Evolutionary conservation across 306 rosid genomes (phyloP).

Genomic region (Begonia loranthoides): DNA sequence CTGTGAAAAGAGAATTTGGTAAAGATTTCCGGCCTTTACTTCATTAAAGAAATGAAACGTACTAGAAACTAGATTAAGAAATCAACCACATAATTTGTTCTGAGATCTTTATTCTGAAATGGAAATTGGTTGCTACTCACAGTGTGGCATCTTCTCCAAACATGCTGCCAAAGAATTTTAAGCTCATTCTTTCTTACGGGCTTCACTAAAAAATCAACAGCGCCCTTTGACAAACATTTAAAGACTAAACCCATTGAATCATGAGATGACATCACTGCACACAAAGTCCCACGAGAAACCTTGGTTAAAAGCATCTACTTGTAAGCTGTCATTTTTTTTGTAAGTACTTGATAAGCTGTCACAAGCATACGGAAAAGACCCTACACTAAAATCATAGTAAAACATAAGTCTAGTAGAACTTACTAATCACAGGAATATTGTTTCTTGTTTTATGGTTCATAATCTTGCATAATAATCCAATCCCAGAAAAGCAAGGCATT

Average conservation of each 20-base stretch:
- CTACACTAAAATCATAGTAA: not conserved
- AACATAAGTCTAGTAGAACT: conserved; percentile 19
- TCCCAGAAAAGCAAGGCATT: conserved; percentile 78
- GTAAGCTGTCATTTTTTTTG: conserved; percentile 16
- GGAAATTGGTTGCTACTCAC: conserved; percentile 38
- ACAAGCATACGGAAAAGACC: conserved; percentile 6
- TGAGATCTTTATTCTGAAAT: not conserved
- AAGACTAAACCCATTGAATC: conserved; percentile 96
- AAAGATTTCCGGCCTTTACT: too few species aligned
- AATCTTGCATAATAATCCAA: conserved; percentile 73
- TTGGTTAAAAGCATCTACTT: conserved; percentile 20
- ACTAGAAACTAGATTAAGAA: not conserved
- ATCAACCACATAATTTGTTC: not conserved
- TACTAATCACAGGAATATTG: conserved; percentile 85
- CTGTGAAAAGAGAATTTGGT: not conserved
- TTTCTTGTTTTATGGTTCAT: conserved; percentile 69
- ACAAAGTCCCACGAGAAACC: conserved; percentile 34
- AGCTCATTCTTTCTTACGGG: conserved; percentile 98
- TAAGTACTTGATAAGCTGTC: conserved; percentile 14
- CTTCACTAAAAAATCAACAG: conserved; percentile 88
- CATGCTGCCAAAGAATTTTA: conserved; percentile 96
- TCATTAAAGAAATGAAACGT: not conserved
- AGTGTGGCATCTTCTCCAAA: conserved; percentile 97
- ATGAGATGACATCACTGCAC: conserved; percentile 97
- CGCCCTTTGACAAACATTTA: conserved; percentile 95